A percentile compares a stretch with the other conserved stretches of the same genome.
Conservation (phyloP, 139 green algal species). For the Auxenochlorella pyrenoidosa region DNA sequence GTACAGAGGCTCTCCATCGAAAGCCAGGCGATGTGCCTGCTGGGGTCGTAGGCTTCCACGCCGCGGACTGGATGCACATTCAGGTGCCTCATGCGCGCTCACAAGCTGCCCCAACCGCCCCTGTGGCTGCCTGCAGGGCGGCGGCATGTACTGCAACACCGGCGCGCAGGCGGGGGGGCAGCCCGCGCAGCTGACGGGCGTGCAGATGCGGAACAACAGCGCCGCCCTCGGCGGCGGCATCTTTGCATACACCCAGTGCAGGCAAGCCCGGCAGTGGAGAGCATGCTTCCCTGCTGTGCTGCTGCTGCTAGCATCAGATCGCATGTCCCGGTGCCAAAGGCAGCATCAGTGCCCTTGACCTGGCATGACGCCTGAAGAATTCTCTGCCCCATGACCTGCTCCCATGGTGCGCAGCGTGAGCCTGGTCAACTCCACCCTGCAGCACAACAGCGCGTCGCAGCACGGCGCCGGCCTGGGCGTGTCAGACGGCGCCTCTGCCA, state of each 20-base stretch:
- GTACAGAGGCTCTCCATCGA: no score
- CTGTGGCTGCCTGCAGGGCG: not conserved
- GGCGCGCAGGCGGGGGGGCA: not conserved
- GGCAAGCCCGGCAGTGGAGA: not conserved
- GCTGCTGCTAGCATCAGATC: not conserved
- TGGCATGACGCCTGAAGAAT: no score
- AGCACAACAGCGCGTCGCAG: conserved; percentile 22
- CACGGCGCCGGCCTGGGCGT: conserved; percentile 16
- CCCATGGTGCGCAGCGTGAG: not conserved
- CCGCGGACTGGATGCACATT: not conserved
- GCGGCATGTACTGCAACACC: conserved; percentile 23
- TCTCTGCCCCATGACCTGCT: not conserved
- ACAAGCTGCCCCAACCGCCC: not conserved
- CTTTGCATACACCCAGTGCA: conserved; percentile 22
- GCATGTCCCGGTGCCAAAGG: not conserved
- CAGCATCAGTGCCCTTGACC: no score
- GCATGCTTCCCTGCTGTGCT: no score
- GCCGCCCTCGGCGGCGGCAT: conserved; percentile 22
- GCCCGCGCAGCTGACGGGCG: not conserved
- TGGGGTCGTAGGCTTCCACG: no score
- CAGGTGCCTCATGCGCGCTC: not conserved
- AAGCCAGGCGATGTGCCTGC: no score
- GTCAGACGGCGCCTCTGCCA: not conserved
- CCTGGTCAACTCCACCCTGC: not conserved
- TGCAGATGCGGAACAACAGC: conserved; percentile 19